Evolutionary conservation across 2,329 filamentous ascomycete species (phyloP), one percentile per base, ranked within the genome.

Genomic region (Aschersonia sp.): DNA sequence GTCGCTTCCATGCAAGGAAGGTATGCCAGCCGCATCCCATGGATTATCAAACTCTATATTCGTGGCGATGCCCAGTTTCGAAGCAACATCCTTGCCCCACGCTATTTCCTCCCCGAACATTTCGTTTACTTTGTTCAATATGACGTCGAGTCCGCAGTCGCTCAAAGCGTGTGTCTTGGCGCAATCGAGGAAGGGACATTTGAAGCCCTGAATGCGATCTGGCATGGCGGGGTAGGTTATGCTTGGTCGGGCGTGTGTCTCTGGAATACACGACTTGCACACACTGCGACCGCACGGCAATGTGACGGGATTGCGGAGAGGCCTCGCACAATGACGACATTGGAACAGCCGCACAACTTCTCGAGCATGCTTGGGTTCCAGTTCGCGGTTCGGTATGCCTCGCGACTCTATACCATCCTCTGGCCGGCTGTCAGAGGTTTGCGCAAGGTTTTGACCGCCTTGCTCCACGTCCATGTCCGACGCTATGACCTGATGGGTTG

Each of bases 251-350:
- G 72, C 62, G 56, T 82, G 76, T 2, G 80, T 66, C 44, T 76
- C 65, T 1, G 89, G 89, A 2, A 94, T 65, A 63, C 89, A 96
- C 45, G 64, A 62, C 57, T 75, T 80, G 66, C 89, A 96, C 9
- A 94, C 64, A 9, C 82, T 82, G 58, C 83, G 78, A 31, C 89
- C 88, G 61, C 89, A 96, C 4, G 89, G 88, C 4, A 95, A 68
- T 0, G 85, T 85, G 49, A 88, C 73, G 4, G 89, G 85, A 6
- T 78, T 71, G 44, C 66, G 71, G 31, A 92, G 69, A 1, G 84
- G 82, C 43, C 69, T 70, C 3, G 82, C 85, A 62, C 89, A 95
- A 52, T 75, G 68, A 9, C 74, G 74, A 61, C 89, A 96, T 65
- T 94, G 87, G 47, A 92, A 73, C 41, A 92, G 68, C 43, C 82